Evolutionary conservation across 2,329 filamentous ascomycete genomes (phyloP), one percentile per base, ranked within the genome.

Genomic region (Escovopsis sp.): DNA sequence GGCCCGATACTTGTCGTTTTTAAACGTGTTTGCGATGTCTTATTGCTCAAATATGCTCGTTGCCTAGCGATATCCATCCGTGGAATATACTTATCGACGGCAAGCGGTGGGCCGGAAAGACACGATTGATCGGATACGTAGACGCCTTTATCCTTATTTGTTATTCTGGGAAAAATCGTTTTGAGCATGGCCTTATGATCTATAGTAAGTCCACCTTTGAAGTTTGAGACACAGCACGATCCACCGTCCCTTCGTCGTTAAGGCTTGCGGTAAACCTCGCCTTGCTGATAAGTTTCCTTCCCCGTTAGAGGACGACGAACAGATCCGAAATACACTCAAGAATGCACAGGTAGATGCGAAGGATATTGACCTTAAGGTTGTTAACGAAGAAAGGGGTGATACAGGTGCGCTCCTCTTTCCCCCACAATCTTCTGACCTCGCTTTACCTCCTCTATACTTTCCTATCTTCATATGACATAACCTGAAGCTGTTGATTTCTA

Each of bases 111-210:
- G 14, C 36, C 7, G 43, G 43, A 14, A 45, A 45, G 24, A 37
- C 43, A 8, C 44, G 44, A 16, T 36, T 46, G 15, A 31, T 46
- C 13, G 44, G 41, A 12, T 48, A 37, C 30, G 39, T 47, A 30
- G 47, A 48, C 10, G 45, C 40, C 4, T 47, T 48, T 37, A 43
- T 48, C 41, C 37, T 48, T 12, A 48, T 48, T 31, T 46, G 44
- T 27, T 48, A 48, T 16, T 46, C 46, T 1, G 44, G 44, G 11
- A 44, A 48, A 30, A 44, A 44, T 25, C 41, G 46, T 5, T 48
- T 48, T 35, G 46, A 48, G n/a, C 40, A 48, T 20, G 46, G 46
- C 4, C 44, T 48, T 25, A 43, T 48, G 16, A 43, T 48, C 24
- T 48, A 46, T 24, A 46, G 46, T 48, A n/a, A 36, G 43, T 32